Evolutionary conservation across 768 basidiomycete species (phyloP).

Genomic region (Leccinellum albellum): DNA sequence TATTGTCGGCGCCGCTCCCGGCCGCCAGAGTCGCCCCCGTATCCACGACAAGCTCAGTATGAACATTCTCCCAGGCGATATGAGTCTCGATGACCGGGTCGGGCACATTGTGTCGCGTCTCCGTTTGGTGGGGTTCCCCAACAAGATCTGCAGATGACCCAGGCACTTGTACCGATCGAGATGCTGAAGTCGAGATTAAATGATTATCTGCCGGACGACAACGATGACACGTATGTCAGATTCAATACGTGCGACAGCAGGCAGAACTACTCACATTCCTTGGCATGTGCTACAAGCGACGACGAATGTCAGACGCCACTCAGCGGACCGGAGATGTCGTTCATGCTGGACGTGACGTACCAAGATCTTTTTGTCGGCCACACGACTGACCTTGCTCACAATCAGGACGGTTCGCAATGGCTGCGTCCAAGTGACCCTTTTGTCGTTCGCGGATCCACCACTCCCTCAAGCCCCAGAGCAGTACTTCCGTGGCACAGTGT

Average conservation of each 20-base stretch:
- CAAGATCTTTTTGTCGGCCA: conserved; percentile 58
- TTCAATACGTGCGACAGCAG: neutral
- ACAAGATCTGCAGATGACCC: conserved; percentile 1
- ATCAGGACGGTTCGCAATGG: conserved; percentile 57
- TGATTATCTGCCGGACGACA: conserved; percentile 37
- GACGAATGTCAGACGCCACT: conserved; percentile 6
- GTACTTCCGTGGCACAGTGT: conserved; percentile 68
- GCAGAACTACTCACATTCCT: conserved; percentile 56
- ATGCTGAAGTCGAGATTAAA: conserved; percentile 21
- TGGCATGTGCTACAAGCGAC: conserved; percentile 55
- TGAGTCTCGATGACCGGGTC: neutral
- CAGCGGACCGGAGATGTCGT: neutral
- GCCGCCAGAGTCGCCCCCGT: neutral
- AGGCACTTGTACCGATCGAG: conserved; percentile 1
- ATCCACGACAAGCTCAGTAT: neutral
- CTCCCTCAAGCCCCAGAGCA: conserved; percentile 71
- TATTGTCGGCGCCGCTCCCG: neutral
- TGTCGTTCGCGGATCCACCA: conserved; percentile 82
- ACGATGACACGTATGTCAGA: neutral
- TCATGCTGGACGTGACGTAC: conserved; percentile 37
- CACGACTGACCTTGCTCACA: conserved; percentile 65
- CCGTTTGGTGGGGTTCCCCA: neutral
- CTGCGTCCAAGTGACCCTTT: conserved; percentile 60
- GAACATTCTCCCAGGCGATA: conserved; percentile 1
- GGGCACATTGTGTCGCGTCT: neutral